Conservation (phyloP, 805 yeast genomes). For the Isabelozyma rhagii region DNA sequence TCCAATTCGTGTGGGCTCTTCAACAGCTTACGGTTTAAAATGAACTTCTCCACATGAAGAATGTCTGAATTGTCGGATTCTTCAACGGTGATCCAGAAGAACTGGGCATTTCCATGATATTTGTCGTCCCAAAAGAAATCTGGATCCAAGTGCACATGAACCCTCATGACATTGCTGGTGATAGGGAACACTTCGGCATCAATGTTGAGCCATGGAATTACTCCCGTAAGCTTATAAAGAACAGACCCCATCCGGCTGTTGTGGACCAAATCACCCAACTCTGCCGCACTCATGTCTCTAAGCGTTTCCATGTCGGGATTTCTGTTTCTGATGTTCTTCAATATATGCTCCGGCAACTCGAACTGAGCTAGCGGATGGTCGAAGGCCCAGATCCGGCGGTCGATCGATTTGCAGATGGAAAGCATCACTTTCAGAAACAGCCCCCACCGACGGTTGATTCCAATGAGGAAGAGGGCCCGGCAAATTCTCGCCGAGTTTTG, state of each 20-base stretch:
- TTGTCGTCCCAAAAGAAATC: slow-evolving; percentile 84
- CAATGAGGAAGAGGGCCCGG: slow-evolving; percentile 84
- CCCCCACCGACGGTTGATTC: slow-evolving; percentile 92
- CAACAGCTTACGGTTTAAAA: slow-evolving; percentile 58
- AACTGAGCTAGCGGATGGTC: slow-evolving; percentile 90
- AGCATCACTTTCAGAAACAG: slow-evolving; percentile 68
- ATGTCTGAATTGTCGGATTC: slow-evolving; percentile 72
- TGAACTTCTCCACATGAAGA: slow-evolving; percentile 78
- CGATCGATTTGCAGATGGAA: slow-evolving; percentile 82
- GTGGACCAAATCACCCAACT: slow-evolving; percentile 87
- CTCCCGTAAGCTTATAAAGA: slow-evolving; percentile 56
- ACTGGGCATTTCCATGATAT: slow-evolving; percentile 78
- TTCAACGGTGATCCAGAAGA: slow-evolving; percentile 92
- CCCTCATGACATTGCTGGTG: slow-evolving; percentile 79
- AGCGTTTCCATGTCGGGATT: slow-evolving; percentile 68
- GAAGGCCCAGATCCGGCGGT: slow-evolving; percentile 81
- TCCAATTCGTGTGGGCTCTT: slow-evolving; percentile 67
- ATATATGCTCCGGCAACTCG: slow-evolving; percentile 66
- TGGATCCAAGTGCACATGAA: slow-evolving; percentile 66
- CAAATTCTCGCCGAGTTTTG: slow-evolving; percentile 93
- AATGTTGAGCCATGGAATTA: slow-evolving; percentile 74
- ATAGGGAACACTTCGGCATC: slow-evolving; percentile 87
- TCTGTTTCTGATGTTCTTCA: slow-evolving; percentile 59
- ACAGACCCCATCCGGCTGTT: slow-evolving; percentile 70
- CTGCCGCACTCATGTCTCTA: slow-evolving; percentile 68